Conservation (phyloP, 2,329 filamentous ascomycete genomes). For the Pseudogymnoascus pannorum region DNA sequence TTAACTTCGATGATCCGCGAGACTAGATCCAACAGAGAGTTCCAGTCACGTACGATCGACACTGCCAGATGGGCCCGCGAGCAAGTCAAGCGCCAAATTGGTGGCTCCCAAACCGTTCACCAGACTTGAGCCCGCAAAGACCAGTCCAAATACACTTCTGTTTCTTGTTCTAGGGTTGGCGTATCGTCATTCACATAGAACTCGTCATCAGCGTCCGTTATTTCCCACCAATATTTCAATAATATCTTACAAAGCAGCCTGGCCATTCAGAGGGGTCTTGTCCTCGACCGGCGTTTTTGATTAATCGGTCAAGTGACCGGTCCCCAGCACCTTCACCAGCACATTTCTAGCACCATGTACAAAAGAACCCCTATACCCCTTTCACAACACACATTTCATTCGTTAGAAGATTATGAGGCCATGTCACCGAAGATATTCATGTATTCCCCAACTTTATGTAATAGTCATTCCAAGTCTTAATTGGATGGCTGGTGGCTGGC, state of each 20-base stretch:
- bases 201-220: slow-evolving; percentile 10
- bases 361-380: slow-evolving; percentile 10
- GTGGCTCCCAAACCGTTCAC: slow-evolving; percentile 35
- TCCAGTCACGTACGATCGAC: slow-evolving; percentile 75
- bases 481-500: slow-evolving; percentile 13
- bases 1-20: slow-evolving; percentile 85
- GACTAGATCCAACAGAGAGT: slow-evolving; percentile 83
- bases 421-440: slow-evolving; percentile 15
- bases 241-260: slow-evolving; percentile 14
- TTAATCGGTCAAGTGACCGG: slow-evolving; percentile 19
- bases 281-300: slow-evolving; percentile 28
- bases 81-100: slow-evolving; percentile 87
- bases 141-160: slow-evolving; percentile 1
- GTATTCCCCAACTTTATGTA: slow-evolving; percentile 14
- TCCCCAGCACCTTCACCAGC: slow-evolving; percentile 6
- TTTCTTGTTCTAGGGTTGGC: slow-evolving; percentile 5
- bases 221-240: slow-evolving; percentile 11
- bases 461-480: slow-evolving; percentile 11
- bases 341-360: slow-evolving; percentile 8
- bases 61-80: slow-evolving; percentile 96
- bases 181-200: slow-evolving; percentile 11
- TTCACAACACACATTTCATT: slow-evolving; percentile 10
- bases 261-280: slow-evolving; percentile 29
- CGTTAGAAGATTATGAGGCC: slow-evolving; percentile 11
- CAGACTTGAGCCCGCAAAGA: slow-evolving; percentile 25